phyloP scores from a whole-genome alignment of 225 moss, liverwort and hornwort species.

The Antitrichia curtipendula region DNA sequence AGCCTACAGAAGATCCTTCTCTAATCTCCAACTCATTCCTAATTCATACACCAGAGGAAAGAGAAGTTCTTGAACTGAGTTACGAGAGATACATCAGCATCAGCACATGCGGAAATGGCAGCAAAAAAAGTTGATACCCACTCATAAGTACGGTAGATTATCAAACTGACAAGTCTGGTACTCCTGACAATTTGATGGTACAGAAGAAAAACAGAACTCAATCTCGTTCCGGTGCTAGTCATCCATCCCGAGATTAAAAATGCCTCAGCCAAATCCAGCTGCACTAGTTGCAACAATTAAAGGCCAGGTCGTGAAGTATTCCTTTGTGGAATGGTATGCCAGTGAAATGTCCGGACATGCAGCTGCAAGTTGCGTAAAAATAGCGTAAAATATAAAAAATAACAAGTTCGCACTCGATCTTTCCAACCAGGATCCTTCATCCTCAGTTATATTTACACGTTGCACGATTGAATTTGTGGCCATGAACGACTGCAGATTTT shows the following conservation, averaged over 20 bases:
- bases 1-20: background rate
- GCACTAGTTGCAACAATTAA: background rate
- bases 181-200: background rate
- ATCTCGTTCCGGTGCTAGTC: background rate
- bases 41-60: background rate
- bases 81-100: background rate
- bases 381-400: background rate
- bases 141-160: background rate
- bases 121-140: background rate
- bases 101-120: background rate
- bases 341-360: background rate
- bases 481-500: background rate
- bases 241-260: background rate
- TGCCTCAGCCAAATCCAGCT: background rate
- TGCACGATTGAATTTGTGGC: background rate
- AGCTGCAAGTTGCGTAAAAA: background rate
- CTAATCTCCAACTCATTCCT: background rate
- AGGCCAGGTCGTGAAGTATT: background rate
- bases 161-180: background rate
- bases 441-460: conserved; percentile 6
- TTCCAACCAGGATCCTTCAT: background rate
- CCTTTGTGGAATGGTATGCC: background rate
- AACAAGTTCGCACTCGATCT: background rate
- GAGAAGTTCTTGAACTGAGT: background rate
- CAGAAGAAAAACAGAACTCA: background rate